Conservation (phyloP, 306 rosid genomes). For the Pyrus communis region DNA sequence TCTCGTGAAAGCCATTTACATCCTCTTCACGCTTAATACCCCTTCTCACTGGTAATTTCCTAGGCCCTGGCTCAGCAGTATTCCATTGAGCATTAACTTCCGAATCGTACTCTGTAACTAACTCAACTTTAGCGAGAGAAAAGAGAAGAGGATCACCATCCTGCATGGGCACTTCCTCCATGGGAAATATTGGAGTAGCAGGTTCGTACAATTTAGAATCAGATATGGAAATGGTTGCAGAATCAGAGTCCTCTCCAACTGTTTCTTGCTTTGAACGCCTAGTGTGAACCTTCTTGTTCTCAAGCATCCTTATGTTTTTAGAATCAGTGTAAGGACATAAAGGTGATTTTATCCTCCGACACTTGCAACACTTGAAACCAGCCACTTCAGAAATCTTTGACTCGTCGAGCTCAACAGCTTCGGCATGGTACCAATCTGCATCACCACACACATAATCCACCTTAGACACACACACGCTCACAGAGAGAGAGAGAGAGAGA, state of each 20-base stretch:
- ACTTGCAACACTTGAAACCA: conserved; percentile 91
- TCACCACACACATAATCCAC: conserved; percentile 7
- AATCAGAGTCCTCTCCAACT: conserved; percentile 42
- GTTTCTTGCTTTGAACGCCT: conserved; percentile 43
- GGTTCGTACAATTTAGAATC: conserved; percentile 46
- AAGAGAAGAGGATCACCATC: conserved; percentile 67
- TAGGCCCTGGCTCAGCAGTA: conserved; percentile 44
- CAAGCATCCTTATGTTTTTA: conserved; percentile 25
- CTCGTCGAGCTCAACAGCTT: conserved; percentile 84
- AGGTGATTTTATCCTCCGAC: conserved; percentile 92
- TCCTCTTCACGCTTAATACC: conserved; percentile 67
- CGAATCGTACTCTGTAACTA: conserved; percentile 43
- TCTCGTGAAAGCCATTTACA: conserved; percentile 34
- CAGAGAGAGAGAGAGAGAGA: neutral
- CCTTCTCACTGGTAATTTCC: conserved; percentile 80
- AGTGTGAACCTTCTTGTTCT: conserved; percentile 34
- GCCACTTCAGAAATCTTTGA: conserved; percentile 50
- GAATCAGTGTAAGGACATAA: conserved; percentile 62
- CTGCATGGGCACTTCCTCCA: conserved; percentile 35
- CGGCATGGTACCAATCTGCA: conserved; percentile 97
- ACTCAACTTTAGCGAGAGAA: conserved; percentile 58
- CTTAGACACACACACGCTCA: neutral
- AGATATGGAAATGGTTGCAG: conserved; percentile 32
- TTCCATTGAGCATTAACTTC: conserved; percentile 58
- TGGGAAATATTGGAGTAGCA: conserved; percentile 46